phyloP scores from a whole-genome alignment of 805 yeast species.

The Yarrowia hollandica region DNA sequence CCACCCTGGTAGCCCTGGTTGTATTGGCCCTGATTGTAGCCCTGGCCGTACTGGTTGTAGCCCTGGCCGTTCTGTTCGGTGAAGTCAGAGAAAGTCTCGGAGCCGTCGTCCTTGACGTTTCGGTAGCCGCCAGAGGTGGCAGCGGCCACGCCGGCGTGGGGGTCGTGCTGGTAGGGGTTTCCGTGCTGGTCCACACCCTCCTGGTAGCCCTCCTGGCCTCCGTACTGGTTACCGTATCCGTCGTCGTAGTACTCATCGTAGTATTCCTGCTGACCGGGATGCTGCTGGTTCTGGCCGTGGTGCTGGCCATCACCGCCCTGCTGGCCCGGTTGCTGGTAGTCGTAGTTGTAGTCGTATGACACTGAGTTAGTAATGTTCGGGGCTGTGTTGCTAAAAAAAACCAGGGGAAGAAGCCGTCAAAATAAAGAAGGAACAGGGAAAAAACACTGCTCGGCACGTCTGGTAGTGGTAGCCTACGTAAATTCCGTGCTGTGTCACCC shows the following conservation, averaged over 20 bases:
- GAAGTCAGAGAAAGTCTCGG: conserved; percentile 47
- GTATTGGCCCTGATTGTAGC: conserved; percentile 37
- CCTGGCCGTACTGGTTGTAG: conserved; percentile 39
- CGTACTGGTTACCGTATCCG: conserved; percentile 31
- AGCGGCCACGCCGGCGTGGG: conserved; percentile 45
- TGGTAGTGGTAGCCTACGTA: too few relatives aligned
- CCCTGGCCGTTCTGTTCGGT: conserved; percentile 40
- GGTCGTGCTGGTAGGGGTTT: conserved; percentile 47
- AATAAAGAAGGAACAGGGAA: too few relatives aligned
- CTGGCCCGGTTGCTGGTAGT: conserved; percentile 32
- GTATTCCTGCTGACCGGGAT: conserved; percentile 34
- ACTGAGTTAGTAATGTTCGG: conserved; percentile 18
- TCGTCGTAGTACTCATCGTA: conserved; percentile 35
- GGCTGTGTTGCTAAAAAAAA: background rate
- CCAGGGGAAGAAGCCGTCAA: too few relatives aligned
- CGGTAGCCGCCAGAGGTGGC: conserved; percentile 43
- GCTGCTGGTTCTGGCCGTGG: conserved; percentile 34
- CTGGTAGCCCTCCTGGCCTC: conserved; percentile 38
- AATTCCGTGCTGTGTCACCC: too few relatives aligned
- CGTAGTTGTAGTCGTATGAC: conserved; percentile 36
- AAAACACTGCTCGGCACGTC: too few relatives aligned
- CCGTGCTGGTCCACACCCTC: conserved; percentile 43
- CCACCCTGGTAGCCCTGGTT: conserved; percentile 38
- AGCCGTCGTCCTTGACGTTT: conserved; percentile 40
- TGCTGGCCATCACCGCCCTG: conserved; percentile 33